Conservation (phyloP, 768 basidiomycete species). For the Suillus lakei region DNA sequence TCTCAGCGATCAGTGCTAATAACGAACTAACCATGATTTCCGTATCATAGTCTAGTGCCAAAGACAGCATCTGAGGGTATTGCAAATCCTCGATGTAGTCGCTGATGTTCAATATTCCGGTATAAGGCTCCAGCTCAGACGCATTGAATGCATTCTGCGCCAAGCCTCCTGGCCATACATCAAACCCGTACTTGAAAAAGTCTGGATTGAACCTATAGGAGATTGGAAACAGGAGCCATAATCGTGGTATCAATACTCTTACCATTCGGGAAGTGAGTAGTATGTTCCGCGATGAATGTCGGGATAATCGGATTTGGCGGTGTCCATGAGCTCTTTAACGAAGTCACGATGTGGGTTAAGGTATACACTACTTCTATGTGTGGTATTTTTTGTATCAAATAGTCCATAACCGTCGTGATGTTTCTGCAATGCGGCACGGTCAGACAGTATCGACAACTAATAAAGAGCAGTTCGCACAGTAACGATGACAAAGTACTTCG, state of each 20-base stretch:
- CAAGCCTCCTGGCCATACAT: constrained; percentile 56
- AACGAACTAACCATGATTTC: constrained; percentile 54
- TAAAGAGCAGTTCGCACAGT: constrained; percentile 39
- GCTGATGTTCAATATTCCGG: constrained; percentile 50
- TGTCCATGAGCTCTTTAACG: constrained; percentile 51
- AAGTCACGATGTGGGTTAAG: constrained; percentile 58
- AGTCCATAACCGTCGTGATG: constrained; percentile 65
- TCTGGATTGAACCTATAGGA: constrained; percentile 58
- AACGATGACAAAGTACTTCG: constrained; percentile 65
- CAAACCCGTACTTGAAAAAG: constrained; percentile 54
- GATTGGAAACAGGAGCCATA: neutral
- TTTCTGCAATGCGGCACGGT: constrained; percentile 41
- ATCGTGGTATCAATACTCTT: constrained; percentile 4
- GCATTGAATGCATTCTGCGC: constrained; percentile 55
- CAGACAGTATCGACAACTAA: neutral
- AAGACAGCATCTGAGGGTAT: constrained; percentile 54
- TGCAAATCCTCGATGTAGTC: constrained; percentile 59
- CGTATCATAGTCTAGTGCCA: constrained; percentile 50
- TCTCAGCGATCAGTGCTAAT: neutral
- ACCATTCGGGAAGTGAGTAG: constrained; percentile 62
- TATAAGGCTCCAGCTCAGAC: constrained; percentile 56
- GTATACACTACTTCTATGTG: constrained; percentile 51
- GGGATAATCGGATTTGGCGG: constrained; percentile 54
- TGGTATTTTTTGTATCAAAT: constrained; percentile 60
- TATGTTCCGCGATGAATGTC: constrained; percentile 60